phyloP scores from a whole-genome alignment of 306 rosid genomes.

The Quercus gilva region DNA sequence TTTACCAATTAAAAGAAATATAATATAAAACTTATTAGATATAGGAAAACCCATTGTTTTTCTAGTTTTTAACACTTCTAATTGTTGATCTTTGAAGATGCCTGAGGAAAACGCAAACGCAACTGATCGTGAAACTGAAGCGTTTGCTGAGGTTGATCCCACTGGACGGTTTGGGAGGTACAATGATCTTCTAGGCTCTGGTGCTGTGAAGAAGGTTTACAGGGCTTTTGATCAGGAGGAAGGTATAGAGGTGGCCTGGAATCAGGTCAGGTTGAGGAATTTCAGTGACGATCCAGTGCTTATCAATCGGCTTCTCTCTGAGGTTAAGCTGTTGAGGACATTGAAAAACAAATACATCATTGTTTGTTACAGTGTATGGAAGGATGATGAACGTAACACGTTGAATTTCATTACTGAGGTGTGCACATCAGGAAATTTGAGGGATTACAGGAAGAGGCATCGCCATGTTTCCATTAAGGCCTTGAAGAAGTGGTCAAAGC shows the following conservation, averaged over 20 bases:
- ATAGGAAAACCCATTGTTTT: background rate
- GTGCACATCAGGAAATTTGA: constrained; percentile 81
- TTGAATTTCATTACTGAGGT: constrained; percentile 88
- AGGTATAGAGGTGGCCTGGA: constrained; percentile 96
- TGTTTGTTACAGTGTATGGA: constrained; percentile 81
- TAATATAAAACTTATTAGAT: background rate
- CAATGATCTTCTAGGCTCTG: constrained; percentile 65
- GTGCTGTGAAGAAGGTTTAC: constrained; percentile 88
- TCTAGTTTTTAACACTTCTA: background rate
- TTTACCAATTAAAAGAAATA: too few species aligned
- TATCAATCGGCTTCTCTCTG: constrained; percentile 62
- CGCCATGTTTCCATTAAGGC: constrained; percentile 79
- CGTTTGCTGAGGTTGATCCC: constrained; percentile 83
- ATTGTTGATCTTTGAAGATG: constrained; percentile 48
- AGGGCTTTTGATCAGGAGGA: constrained; percentile 89
- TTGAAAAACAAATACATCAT: constrained; percentile 71
- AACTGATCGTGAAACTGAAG: constrained; percentile 50
- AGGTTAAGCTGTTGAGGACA: constrained; percentile 62
- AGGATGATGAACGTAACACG: constrained; percentile 49
- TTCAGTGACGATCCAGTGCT: constrained; percentile 64
- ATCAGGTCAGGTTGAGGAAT: constrained; percentile 67
- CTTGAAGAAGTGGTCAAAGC: constrained; percentile 93
- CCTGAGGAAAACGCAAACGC: constrained; percentile 47
- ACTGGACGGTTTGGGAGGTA: constrained; percentile 82
- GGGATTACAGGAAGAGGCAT: constrained; percentile 85